Base-by-base conservation (phyloP, 139 green algal species). In the Chlamydomonas schloesseri region DNA sequence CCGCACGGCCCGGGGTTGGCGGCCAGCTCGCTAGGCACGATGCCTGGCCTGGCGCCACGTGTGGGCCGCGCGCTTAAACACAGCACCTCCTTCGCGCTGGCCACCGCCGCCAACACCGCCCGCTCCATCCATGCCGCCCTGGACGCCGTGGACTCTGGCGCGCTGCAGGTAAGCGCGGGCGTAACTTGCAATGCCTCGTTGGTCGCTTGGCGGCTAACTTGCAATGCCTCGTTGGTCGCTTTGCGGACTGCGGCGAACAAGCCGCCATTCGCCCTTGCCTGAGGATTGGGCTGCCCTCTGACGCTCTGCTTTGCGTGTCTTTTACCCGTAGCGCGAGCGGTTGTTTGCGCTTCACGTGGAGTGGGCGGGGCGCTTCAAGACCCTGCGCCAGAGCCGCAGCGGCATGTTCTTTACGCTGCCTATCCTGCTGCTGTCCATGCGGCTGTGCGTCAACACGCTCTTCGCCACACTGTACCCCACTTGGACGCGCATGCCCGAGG, bases 321-420 rank as follows among this genome's bases (percentile, higher is more conserved):
- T n/a, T n/a, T n/a, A n/a, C 42, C 42, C 42, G 42, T 8, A 50
- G 74, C 70, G 71, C 18, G 73, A 83, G 34, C 71, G 89, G 37
- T 74, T 92, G 65, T 92, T 90, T 50, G 71, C 73, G 46, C 75
- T 92, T 50, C 89, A 92, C 36, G 29, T 71, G 11, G 81, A 87
- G 15, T 87, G 71, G 17, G 81, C 81, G 2, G 6, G 15, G 29
- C 81, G 68, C 34, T 87, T 72, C 69, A 87, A 87, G 81, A 28
- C 50, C 28, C 58, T 84, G 47, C 84, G 89, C 6, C 60, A 82
- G 79, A 73, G 17, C 13, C 81, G 89, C 5, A 69, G 77, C 15
- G 89, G 89, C 77, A 86, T 94, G 87, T 94, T 93, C 87, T 94
- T 94, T 81, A 86, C 65, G 28, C 85, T 94, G 60, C 91, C 91